Conservation (phyloP, 2,329 filamentous ascomycete genomes). For the Mycosphaerella sp. region DNA sequence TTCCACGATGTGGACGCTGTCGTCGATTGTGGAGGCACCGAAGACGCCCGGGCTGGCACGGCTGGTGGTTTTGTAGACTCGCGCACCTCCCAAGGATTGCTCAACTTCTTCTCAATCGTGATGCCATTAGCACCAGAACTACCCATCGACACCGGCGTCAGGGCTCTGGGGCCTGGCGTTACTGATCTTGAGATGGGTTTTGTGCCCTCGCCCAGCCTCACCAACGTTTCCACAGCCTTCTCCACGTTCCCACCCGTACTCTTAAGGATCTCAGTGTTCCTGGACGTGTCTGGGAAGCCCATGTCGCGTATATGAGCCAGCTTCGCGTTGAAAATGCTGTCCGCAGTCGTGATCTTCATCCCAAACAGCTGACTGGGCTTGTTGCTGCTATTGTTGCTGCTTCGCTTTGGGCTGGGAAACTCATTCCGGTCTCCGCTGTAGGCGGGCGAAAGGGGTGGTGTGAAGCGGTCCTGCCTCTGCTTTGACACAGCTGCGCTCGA, state of each 20-base stretch:
- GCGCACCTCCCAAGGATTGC: slow-evolving; percentile 43
- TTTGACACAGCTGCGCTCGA: slow-evolving; percentile 63
- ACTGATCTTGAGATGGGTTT: slow-evolving; percentile 35
- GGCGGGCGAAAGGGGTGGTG: slow-evolving; percentile 34
- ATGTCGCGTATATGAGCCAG: slow-evolving; percentile 74
- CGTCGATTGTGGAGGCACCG: slow-evolving; percentile 28
- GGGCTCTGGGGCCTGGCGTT: slow-evolving; percentile 28
- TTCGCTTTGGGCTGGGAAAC: slow-evolving; percentile 25
- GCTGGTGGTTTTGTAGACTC: slow-evolving; percentile 32
- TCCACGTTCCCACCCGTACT: slow-evolving; percentile 80
- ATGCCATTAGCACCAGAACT: slow-evolving; percentile 42
- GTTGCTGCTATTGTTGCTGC: slow-evolving; percentile 35
- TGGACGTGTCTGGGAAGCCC: slow-evolving; percentile 80
- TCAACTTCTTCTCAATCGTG: slow-evolving; percentile 36
- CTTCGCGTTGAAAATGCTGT: slow-evolving; percentile 67
- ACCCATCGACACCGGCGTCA: slow-evolving; percentile 43
- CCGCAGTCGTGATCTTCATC: slow-evolving; percentile 48
- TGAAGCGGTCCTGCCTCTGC: slow-evolving; percentile 44
- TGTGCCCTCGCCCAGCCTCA: slow-evolving; percentile 69
- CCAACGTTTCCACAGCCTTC: slow-evolving; percentile 74
- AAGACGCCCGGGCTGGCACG: slow-evolving; percentile 29
- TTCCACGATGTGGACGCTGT: slow-evolving; percentile 51
- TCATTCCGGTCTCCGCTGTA: slow-evolving; percentile 27
- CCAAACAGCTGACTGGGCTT: slow-evolving; percentile 47
- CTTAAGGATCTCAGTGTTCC: slow-evolving; percentile 75